These are phyloP conservation scores for Clathrospora elynae DNA, from an alignment of 2,329 filamentous ascomycete species.

Conservation along the genomic window DNA sequence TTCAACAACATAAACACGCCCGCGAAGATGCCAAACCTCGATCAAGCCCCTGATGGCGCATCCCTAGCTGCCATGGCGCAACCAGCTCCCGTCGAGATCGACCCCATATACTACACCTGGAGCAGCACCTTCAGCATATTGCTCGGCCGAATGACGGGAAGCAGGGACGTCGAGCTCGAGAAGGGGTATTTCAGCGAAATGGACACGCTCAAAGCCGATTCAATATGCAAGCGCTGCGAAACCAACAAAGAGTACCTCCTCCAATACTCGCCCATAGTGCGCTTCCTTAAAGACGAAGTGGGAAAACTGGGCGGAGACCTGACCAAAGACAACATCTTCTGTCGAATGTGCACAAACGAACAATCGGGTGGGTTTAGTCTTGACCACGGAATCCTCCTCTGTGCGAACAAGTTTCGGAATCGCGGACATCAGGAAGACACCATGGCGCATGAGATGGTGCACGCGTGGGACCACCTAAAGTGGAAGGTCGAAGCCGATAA, in stretches of 20 bases:
- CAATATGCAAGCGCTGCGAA: conserved; percentile 82
- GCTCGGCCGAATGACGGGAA: conserved; percentile 60
- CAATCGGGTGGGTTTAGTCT: conserved; percentile 85
- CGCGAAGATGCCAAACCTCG: conserved; percentile 33
- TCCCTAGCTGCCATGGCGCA: conserved; percentile 27
- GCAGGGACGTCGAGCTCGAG: conserved; percentile 36
- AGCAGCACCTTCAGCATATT: conserved; percentile 85
- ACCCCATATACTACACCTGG: conserved; percentile 63
- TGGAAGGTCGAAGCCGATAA: conserved; percentile 88
- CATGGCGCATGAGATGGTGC: conserved; percentile 95
- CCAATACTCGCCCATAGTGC: conserved; percentile 79
- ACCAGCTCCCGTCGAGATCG: conserved; percentile 33
- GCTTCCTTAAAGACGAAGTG: conserved; percentile 85
- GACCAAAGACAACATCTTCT: conserved; percentile 76
- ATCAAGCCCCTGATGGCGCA: conserved; percentile 36
- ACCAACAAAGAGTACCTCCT: conserved; percentile 82
- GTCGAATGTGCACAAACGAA: conserved; percentile 74
- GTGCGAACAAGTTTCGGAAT: conserved; percentile 86
- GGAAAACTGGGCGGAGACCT: conserved; percentile 77
- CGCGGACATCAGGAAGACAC: conserved; percentile 88
- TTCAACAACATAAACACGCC: neutral
- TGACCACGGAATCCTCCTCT: conserved; percentile 85
- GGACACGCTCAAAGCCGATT: conserved; percentile 74
- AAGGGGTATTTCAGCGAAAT: conserved; percentile 75
- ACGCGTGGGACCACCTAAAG: conserved; percentile 89